Conservation (phyloP, 108 stramenopile genomes). For the Cyclotella cryptica region DNA sequence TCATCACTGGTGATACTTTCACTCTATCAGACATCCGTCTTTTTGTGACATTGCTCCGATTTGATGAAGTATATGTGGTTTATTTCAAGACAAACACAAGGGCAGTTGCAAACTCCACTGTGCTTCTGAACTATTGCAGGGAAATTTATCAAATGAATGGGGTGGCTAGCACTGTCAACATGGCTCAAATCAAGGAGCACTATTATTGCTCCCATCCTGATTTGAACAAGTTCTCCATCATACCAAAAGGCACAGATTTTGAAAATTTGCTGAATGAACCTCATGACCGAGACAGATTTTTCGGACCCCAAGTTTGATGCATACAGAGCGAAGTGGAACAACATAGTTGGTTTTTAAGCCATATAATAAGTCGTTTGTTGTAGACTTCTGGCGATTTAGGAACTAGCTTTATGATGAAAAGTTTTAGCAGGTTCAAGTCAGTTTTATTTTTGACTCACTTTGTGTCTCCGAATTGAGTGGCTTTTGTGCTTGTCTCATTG, state of each 20-base stretch:
- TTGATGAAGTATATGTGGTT: slow-evolving; percentile 91
- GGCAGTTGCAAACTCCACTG: slow-evolving; percentile 80
- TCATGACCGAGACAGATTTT: slow-evolving; percentile 53
- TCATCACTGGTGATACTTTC: slow-evolving; percentile 78
- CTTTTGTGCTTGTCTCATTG: too few relatives aligned
- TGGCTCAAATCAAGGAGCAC: slow-evolving; percentile 97
- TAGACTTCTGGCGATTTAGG: too few relatives aligned
- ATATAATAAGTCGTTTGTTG: too few relatives aligned
- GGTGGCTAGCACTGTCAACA: slow-evolving; percentile 85
- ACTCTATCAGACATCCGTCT: slow-evolving; percentile 97
- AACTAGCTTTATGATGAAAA: too few relatives aligned
- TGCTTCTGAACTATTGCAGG: slow-evolving; percentile 91
- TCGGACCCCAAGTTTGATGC: too few relatives aligned
- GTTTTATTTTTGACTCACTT: too few relatives aligned
- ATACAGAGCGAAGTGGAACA: too few relatives aligned
- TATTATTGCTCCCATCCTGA: slow-evolving; percentile 91
- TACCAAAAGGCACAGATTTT: slow-evolving; percentile 80
- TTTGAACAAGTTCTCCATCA: slow-evolving; percentile 86
- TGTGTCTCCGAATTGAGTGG: too few relatives aligned
- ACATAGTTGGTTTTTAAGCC: too few relatives aligned
- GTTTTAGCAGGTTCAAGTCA: too few relatives aligned
- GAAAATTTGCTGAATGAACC: slow-evolving; percentile 67
- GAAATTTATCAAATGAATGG: slow-evolving; percentile 95
- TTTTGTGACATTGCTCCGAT: slow-evolving; percentile 93
- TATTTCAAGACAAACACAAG: slow-evolving; percentile 96